Evolutionary conservation across 140 eudicot species (phyloP), one percentile per base, ranked within the genome.

Genomic region (Anethum foeniculum): DNA sequence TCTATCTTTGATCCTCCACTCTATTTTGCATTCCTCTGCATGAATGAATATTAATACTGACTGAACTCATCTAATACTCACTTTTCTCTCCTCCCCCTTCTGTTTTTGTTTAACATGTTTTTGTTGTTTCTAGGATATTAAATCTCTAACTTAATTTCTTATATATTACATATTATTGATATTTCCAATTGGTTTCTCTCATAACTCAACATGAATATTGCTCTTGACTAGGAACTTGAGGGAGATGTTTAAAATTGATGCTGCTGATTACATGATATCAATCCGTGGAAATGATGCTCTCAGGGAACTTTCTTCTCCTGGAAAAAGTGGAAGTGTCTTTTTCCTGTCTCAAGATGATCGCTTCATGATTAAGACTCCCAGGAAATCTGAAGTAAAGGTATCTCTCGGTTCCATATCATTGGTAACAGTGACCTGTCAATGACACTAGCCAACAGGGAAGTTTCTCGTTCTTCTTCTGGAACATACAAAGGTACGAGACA

Each of bases 251-350:
- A 92, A 84, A 86, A 92, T 94, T 65, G 98, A 94, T 86, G 92
- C 98, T 73, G 98, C 97, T 78, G 97, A 92, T 69, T 94, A 94
- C 88, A 94, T 94, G 98, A 92, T 94, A 91, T 94, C 98, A 19
- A 90, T 94, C 62, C 92, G 98, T 82, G 98, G 98, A 81, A 94
- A 94, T 86, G 98, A 92, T 85, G 93, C 97, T 65, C 92, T 94
- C 27, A 84, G 98, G 87, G 97, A 94, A 82, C 93, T 94, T 81
- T 94, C 98, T 28, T 94, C 98, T 74, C 98, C 98, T 44, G 98
- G 99, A 41, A 94, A 94, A 85, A 94, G 98, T 86, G 98, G 98
- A 27, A 94, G 98, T 79, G 97, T 94, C 30, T 94, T 94, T 88
- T 94, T 94, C 85, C 85, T 94, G 72, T 94, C 98, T 77, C 98